Percentiles rank a stretch among this genome's conserved stretches.
Conservation (phyloP, 768 basidiomycete species). For the Lepiota brunneoincarnata region DNA sequence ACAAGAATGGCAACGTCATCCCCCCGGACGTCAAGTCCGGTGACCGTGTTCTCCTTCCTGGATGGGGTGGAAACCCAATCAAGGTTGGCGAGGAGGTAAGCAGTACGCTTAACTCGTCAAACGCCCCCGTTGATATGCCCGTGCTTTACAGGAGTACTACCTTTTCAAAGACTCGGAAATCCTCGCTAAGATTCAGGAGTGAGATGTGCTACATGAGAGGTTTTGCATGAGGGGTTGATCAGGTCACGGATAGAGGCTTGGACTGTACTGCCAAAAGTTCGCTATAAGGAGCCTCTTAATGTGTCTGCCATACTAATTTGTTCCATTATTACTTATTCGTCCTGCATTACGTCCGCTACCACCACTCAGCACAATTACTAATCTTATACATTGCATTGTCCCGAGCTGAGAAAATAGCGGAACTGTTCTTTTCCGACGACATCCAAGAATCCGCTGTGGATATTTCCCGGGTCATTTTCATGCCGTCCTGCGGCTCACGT, state of each 20-base stretch:
- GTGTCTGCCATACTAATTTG: background rate
- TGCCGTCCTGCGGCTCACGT: no score
- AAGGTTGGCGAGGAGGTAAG: slow-evolving; percentile 96
- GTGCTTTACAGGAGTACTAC: slow-evolving; percentile 74
- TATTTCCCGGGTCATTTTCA: no score
- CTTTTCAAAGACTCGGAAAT: slow-evolving; percentile 95
- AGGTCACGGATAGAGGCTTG: background rate
- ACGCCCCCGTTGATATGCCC: background rate
- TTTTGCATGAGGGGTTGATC: background rate
- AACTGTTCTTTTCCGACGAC: background rate
- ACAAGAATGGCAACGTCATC: slow-evolving; percentile 77
- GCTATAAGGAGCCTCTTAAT: slow-evolving; percentile 10
- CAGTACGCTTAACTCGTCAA: background rate
- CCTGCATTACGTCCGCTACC: slow-evolving; percentile 1
- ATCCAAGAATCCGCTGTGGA: no score
- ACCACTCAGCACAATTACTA: slow-evolving; percentile 12
- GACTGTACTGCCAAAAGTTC: slow-evolving; percentile 10
- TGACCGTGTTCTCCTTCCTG: slow-evolving; percentile 90
- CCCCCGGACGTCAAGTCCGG: slow-evolving; percentile 82
- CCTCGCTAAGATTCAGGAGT: slow-evolving; percentile 94
- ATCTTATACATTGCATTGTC: background rate
- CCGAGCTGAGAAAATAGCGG: background rate
- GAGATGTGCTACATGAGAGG: slow-evolving; percentile 20
- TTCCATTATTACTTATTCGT: background rate
- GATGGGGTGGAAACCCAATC: slow-evolving; percentile 95